Evolutionary conservation across 768 basidiomycete genomes (phyloP).

Genomic region (Termitomyces sp.): DNA sequence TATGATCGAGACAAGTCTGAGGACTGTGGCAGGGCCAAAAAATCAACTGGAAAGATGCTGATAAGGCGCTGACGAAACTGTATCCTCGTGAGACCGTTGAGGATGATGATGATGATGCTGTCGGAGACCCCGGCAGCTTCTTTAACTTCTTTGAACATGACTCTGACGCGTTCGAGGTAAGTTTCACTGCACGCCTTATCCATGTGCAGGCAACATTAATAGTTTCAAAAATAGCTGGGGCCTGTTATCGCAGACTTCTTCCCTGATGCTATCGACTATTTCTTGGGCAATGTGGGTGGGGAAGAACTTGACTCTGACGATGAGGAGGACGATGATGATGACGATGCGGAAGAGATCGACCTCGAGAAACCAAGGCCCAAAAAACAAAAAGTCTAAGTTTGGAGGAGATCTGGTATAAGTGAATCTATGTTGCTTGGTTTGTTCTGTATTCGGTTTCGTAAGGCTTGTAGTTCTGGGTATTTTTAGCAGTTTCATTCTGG

Average conservation of each 20-base stretch:
- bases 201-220: slow-evolving; percentile 20
- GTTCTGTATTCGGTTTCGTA: not conserved
- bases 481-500: not conserved
- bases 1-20: slow-evolving; percentile 5
- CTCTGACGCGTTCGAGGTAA: slow-evolving; percentile 61
- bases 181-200: not conserved
- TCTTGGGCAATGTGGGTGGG: slow-evolving; percentile 59
- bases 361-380: slow-evolving; percentile 78
- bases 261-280: slow-evolving; percentile 76
- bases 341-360: slow-evolving; percentile 83
- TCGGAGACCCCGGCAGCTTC: slow-evolving; percentile 69
- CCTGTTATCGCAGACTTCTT: slow-evolving; percentile 71
- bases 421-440: not conserved
- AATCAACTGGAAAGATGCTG: slow-evolving; percentile 78
- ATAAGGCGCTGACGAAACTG: slow-evolving; percentile 71
- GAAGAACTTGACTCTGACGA: slow-evolving; percentile 63
- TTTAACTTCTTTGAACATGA: slow-evolving; percentile 81
- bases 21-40: slow-evolving; percentile 41
- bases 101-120: slow-evolving; percentile 61
- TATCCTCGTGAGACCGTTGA: slow-evolving; percentile 64
- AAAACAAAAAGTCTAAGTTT: slow-evolving; percentile 53
- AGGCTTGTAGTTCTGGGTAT: not conserved
- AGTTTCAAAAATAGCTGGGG: slow-evolving; percentile 48
- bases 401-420: not conserved
- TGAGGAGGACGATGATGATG: slow-evolving; percentile 65